Conservation (phyloP, 805 yeast genomes). For the Yamadazyma nakazawae region DNA sequence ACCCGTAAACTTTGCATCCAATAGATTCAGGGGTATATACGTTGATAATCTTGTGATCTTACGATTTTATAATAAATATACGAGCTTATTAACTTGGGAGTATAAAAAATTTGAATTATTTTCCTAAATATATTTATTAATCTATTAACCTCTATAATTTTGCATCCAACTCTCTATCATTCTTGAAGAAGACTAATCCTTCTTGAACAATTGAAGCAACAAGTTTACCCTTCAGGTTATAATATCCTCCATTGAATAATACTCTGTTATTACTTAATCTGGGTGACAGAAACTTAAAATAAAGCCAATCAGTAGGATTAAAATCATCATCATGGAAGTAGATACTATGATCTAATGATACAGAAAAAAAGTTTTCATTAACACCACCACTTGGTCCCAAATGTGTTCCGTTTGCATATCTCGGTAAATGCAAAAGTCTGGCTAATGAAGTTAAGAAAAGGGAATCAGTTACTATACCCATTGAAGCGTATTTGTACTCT, state of each 20-base stretch:
- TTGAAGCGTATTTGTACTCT: conserved; percentile 21
- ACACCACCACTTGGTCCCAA: conserved; percentile 22
- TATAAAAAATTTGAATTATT: no score
- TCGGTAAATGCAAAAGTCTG: conserved; percentile 27
- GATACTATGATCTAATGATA: conserved; percentile 33
- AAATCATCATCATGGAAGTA: conserved; percentile 35
- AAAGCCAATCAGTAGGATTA: conserved; percentile 32
- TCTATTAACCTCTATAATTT: conserved; percentile 10
- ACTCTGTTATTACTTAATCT: conserved; percentile 29
- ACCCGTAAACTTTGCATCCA: background rate
- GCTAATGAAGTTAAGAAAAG: conserved; percentile 28
- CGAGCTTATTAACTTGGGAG: no score
- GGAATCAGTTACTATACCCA: conserved; percentile 33
- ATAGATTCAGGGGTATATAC: background rate
- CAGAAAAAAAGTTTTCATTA: conserved; percentile 27
- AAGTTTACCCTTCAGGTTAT: conserved; percentile 25
- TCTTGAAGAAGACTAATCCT: conserved; percentile 26
- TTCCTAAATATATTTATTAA: no score
- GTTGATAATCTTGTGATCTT: background rate
- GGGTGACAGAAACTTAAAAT: conserved; percentile 26
- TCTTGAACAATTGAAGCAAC: conserved; percentile 34
- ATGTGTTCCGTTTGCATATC: conserved; percentile 4
- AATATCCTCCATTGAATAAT: conserved; percentile 27
- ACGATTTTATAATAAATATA: background rate
- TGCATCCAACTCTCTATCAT: conserved; percentile 15